These are phyloP conservation scores for Niveomyces coronatus DNA, from an alignment of 2,329 filamentous ascomycete genomes.

Conservation along the genomic window DNA sequence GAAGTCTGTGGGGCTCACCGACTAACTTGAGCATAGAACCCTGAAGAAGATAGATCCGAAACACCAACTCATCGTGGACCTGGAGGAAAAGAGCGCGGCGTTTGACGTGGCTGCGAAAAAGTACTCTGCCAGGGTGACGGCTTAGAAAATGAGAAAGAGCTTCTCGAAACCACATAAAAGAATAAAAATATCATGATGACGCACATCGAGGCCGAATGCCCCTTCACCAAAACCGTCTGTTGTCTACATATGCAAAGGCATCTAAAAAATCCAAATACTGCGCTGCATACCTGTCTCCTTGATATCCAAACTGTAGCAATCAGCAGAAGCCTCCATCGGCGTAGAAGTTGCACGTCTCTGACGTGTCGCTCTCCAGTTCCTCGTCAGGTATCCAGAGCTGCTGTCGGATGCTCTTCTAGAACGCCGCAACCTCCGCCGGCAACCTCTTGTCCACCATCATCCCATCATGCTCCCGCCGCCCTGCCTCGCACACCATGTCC, in stretches of 20 bases:
- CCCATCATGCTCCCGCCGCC: too few species aligned
- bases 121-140: slow-evolving; percentile 73
- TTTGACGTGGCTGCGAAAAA: slow-evolving; percentile 83
- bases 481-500: too few species aligned
- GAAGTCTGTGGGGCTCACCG: neutral
- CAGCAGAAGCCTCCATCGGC: neutral
- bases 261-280: too few species aligned
- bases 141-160: slow-evolving; percentile 21
- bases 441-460: slow-evolving; percentile 8
- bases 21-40: slow-evolving; percentile 31
- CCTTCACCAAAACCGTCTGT: too few species aligned
- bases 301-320: neutral
- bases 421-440: slow-evolving; percentile 18
- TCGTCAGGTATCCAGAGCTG: slow-evolving; percentile 22
- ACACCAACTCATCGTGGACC: slow-evolving; percentile 62
- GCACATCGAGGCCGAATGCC: too few species aligned
- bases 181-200: slow-evolving; percentile 3
- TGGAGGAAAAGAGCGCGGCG: slow-evolving; percentile 70
- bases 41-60: slow-evolving; percentile 50
- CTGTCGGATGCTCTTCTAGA: slow-evolving; percentile 22
- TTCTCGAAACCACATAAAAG: neutral
- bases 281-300: too few species aligned
- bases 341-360: neutral
- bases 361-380: slow-evolving; percentile 15
- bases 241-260: too few species aligned